A percentile compares a stretch with the other conserved stretches of the same genome.
phyloP scores from a whole-genome alignment of 2,329 filamentous ascomycete species.

The Pyrenophora graminea region DNA sequence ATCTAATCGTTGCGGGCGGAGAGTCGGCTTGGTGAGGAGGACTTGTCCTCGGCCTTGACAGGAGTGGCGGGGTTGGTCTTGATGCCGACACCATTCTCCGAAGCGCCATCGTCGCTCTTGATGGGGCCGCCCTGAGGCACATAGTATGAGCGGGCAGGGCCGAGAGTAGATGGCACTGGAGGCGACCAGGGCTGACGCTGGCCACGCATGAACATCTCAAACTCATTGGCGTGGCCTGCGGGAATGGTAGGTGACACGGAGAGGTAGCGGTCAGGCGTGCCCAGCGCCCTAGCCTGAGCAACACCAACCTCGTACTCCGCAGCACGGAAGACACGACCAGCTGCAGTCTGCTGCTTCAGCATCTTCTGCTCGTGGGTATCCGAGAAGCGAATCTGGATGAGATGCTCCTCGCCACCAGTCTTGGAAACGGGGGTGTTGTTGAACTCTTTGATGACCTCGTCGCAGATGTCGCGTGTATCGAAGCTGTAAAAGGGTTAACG shows the following conservation, averaged over 20 bases:
- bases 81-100: conserved; percentile 36
- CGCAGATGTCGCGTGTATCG: conserved; percentile 84
- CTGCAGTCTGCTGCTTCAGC: conserved; percentile 92
- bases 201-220: conserved; percentile 45
- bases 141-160: conserved; percentile 38
- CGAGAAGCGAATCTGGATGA: conserved; percentile 92
- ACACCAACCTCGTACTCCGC: conserved; percentile 74
- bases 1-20: conserved; percentile 35
- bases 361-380: conserved; percentile 97
- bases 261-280: conserved; percentile 41
- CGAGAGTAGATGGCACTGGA: conserved; percentile 40
- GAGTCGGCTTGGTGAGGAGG: conserved; percentile 29
- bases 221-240: conserved; percentile 42
- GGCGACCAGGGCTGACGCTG: conserved; percentile 44
- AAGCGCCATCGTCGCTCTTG: conserved; percentile 35
- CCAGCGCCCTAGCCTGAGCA: conserved; percentile 44
- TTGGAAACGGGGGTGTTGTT: conserved; percentile 68
- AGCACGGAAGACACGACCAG: conserved; percentile 92
- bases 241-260: conserved; percentile 40
- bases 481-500: conserved; percentile 65
- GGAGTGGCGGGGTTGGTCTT: conserved; percentile 44
- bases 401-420: conserved; percentile 70
- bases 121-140: conserved; percentile 30
- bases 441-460: conserved; percentile 84
- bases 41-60: conserved; percentile 34